These are phyloP conservation scores for Pezicula radicicola DNA, from an alignment of 2,329 filamentous ascomycete genomes.

Conservation along the genomic window DNA sequence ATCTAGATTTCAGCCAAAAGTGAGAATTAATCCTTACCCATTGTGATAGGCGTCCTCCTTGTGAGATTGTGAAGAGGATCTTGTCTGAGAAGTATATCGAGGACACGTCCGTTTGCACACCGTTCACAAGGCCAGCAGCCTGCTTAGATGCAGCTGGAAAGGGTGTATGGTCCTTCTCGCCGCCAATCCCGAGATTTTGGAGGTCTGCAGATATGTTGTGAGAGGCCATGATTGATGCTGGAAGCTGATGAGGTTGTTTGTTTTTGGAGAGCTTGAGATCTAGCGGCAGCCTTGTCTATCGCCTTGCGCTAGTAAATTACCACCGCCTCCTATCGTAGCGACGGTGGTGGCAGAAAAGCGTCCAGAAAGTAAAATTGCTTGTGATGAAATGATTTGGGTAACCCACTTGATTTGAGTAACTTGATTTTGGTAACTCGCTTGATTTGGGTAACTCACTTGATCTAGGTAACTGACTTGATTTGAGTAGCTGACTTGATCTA, in stretches of 20 bases:
- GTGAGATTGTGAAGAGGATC: conserved; percentile 84
- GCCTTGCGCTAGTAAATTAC: background rate
- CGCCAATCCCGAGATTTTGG: conserved; percentile 6
- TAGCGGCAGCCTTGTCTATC: background rate
- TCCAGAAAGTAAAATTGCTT: too few relatives aligned
- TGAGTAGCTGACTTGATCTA: too few relatives aligned
- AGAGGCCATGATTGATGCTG: conserved; percentile 12
- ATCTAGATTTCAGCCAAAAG: conserved; percentile 4
- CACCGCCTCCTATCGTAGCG: too few relatives aligned
- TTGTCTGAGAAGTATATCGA: conserved; percentile 80
- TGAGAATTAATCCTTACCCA: conserved; percentile 63
- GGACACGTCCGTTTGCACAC: conserved; percentile 68
- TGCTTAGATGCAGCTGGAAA: conserved; percentile 26
- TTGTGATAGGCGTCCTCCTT: conserved; percentile 81
- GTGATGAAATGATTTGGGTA: too few relatives aligned
- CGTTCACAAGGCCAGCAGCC: conserved; percentile 62
- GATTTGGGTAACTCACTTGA: too few relatives aligned
- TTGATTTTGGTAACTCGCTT: too few relatives aligned
- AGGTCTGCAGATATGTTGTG: conserved; percentile 10
- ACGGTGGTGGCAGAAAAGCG: too few relatives aligned
- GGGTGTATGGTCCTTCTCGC: conserved; percentile 13
- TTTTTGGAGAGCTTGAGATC: background rate
- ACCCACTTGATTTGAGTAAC: too few relatives aligned
- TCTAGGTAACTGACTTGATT: too few relatives aligned
- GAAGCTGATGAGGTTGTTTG: background rate